These are phyloP conservation scores for Saprolegnia diclina DNA, from an alignment of 352 stramenopile species.

Conservation along the genomic window DNA sequence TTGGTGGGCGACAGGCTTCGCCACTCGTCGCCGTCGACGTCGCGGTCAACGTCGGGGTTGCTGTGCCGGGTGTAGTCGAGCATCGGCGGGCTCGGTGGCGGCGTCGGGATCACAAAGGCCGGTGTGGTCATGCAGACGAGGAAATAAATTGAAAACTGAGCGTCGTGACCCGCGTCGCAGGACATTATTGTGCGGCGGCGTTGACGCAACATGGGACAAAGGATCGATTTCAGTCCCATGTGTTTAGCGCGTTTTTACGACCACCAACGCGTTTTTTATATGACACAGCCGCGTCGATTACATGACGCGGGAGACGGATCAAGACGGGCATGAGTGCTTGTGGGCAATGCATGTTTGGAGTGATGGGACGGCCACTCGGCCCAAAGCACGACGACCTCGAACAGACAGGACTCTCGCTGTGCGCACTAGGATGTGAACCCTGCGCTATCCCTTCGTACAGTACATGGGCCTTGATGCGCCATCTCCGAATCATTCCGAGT, in stretches of 20 bases:
- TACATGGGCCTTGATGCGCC: too few species aligned
- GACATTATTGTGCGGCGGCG: not conserved
- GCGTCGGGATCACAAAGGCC: not conserved
- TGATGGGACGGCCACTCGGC: too few species aligned
- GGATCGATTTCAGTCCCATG: not conserved
- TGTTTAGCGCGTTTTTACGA: not conserved
- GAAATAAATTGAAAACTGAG: not conserved
- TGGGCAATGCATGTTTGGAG: too few species aligned
- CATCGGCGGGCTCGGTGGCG: not conserved
- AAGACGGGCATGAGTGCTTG: too few species aligned
- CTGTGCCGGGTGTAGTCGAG: not conserved
- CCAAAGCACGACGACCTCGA: too few species aligned
- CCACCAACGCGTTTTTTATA: not conserved
- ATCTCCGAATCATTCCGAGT: too few species aligned
- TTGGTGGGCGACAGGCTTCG: not conserved
- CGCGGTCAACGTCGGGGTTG: not conserved
- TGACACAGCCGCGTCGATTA: not conserved
- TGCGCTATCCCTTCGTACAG: too few species aligned
- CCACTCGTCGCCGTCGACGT: not conserved
- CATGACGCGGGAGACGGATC: too few species aligned
- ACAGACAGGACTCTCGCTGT: too few species aligned
- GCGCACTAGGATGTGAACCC: too few species aligned
- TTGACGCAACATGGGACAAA: constrained; percentile 8
- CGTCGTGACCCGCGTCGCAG: not conserved
- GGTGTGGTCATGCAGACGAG: not conserved